Percentiles rank a stretch among this genome's conserved stretches.
These are phyloP conservation scores for Pterocarpus santalinus DNA, from an alignment of 306 rosid species.

Conservation along the genomic window DNA sequence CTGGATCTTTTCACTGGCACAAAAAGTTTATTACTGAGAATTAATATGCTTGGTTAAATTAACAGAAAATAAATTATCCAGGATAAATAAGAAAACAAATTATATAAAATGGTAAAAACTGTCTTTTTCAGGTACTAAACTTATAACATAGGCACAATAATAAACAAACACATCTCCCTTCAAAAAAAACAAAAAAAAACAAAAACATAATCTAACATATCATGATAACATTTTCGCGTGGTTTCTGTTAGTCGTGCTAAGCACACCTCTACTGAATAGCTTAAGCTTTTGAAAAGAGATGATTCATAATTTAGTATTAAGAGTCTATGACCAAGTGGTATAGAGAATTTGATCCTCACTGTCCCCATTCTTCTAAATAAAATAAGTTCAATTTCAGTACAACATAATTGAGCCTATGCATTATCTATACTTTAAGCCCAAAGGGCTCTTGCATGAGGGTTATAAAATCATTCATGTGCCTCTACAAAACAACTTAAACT, in stretches of 20 bases:
- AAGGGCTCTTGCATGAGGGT: neutral
- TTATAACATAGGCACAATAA: neutral
- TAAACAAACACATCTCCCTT: neutral
- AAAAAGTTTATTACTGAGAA: constrained; percentile 37
- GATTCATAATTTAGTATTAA: too few relatives aligned
- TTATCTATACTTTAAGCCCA: neutral
- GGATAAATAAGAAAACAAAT: neutral
- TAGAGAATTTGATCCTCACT: too few relatives aligned
- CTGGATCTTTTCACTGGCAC: constrained; percentile 82
- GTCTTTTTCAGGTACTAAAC: constrained; percentile 1
- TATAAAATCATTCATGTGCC: neutral
- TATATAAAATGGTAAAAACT: neutral
- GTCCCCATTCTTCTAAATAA: neutral
- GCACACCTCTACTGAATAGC: neutral
- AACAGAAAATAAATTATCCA: constrained; percentile 16
- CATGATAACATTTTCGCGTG: neutral
- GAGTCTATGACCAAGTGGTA: neutral
- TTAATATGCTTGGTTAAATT: constrained; percentile 39
- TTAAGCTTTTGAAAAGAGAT: neutral
- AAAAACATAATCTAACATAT: neutral
- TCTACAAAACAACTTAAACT: neutral
- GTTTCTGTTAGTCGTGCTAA: neutral
- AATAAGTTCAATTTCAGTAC: neutral
- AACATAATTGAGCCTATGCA: neutral
- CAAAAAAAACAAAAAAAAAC: neutral